Base-by-base conservation (phyloP, 1,284 basidiomycete species). In the Moesziomyces antarcticus region DNA sequence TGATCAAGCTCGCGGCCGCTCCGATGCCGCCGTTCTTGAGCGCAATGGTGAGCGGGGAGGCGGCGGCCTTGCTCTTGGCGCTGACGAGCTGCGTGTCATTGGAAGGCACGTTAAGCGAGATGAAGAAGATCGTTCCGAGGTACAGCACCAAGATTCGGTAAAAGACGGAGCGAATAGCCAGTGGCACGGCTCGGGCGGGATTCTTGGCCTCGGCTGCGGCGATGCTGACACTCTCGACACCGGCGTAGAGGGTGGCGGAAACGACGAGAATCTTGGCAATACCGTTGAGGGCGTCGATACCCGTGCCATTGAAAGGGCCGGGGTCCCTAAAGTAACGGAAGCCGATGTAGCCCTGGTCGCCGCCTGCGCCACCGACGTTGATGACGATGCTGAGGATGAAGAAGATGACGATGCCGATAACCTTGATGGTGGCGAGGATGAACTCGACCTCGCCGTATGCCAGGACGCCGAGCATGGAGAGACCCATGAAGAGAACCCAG, bases 121-220 rank as follows among this genome's bases (percentile, higher is more conserved):
- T 75, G 56, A 79, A 72, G 47, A 79, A 73, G 50, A 73, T 68
- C 5, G 75, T 72, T 1, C 74, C 73, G 24, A 81, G 56, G 61
- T 94, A 94, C 81, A 94, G 87, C 64, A 88, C 76, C 45, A 87
- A 86, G 73, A 95, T 93, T 77, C 91, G 90, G 72, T 90, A 87
- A 84, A 91, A 92, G 35, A 91, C 89, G 6, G 88, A 87, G 53
- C 88, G 87, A 24, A 68, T 72, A 2, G 78, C 75, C 10, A 57
- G 43, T 0, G 78, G 78, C 2, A 80, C 64, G 0, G 74, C 54
- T 16, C 53, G 65, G 9, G 69, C 45, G 1, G 78, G 78, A 25
- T 77, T 75, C 49, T 52, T 54, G 7, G 77, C 68, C 44, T 80
- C 78, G 1, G 75, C 75, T 6, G 75, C 78, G 3, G 73, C 68